Conservation (phyloP, 352 stramenopile species). For the Globisporangium rhizosaccharum region DNA sequence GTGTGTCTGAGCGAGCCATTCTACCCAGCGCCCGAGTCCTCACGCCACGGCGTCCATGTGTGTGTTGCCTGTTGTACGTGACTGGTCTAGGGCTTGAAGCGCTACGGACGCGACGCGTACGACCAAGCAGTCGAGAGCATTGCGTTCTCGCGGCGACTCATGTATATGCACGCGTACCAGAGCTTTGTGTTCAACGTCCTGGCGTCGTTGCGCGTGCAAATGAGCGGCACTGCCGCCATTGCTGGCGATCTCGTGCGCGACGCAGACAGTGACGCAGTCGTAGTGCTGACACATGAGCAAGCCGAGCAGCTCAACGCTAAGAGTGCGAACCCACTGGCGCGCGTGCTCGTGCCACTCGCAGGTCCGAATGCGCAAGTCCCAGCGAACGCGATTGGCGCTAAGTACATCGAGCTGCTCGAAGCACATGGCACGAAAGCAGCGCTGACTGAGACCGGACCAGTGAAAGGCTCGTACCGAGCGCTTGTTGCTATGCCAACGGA, state of each 20-base stretch:
- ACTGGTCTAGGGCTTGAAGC: slow-evolving; percentile 39
- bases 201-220: slow-evolving; percentile 40
- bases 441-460: slow-evolving; percentile 26
- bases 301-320: slow-evolving; percentile 32
- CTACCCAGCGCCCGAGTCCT: neutral
- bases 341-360: slow-evolving; percentile 51
- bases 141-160: slow-evolving; percentile 49
- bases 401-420: slow-evolving; percentile 40
- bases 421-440: slow-evolving; percentile 37
- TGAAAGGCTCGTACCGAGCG: slow-evolving; percentile 62
- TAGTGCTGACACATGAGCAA: slow-evolving; percentile 28
- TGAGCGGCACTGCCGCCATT: slow-evolving; percentile 32
- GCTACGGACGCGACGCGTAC: slow-evolving; percentile 39
- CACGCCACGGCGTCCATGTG: neutral
- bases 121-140: slow-evolving; percentile 49
- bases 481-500: slow-evolving; percentile 37
- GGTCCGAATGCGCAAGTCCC: slow-evolving; percentile 48
- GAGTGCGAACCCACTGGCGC: slow-evolving; percentile 20
- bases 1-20: neutral
- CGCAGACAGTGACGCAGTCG: slow-evolving; percentile 17
- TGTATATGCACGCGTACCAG: slow-evolving; percentile 79
- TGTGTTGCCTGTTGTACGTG: neutral
- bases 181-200: slow-evolving; percentile 72
- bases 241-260: slow-evolving; percentile 53
- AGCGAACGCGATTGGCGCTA: slow-evolving; percentile 34